Percentiles rank a stretch among this genome's conserved stretches.
Evolutionary conservation across 2,329 filamentous ascomycete species (phyloP).

Genomic region (Aspergillus oerlinghausenensis): DNA sequence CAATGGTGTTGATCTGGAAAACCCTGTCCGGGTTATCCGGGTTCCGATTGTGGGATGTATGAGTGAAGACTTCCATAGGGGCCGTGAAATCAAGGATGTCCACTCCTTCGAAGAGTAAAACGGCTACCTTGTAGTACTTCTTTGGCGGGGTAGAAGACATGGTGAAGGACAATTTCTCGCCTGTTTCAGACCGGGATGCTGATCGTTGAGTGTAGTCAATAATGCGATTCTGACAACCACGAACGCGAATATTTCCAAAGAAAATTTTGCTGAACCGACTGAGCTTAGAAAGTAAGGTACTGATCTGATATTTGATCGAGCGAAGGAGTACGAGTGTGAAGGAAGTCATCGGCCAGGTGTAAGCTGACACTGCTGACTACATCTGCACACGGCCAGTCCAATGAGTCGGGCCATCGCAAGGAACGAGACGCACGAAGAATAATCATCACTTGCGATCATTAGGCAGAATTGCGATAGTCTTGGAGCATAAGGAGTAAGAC

Average conservation of each 20-base stretch:
- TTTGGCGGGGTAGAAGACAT: slow-evolving; percentile 2
- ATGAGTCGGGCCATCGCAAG: not conserved
- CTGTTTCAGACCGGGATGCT: not conserved
- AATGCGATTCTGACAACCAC: not conserved
- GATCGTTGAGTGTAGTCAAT: not conserved
- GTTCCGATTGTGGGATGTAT: slow-evolving; percentile 24
- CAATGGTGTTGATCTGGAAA: slow-evolving; percentile 34
- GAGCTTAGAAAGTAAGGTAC: not conserved
- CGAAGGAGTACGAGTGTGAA: not conserved
- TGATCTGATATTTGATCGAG: not conserved
- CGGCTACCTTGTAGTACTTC: slow-evolving; percentile 32
- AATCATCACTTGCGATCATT: not conserved
- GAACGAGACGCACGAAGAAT: not conserved
- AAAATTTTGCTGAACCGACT: not conserved
- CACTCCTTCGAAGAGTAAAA: slow-evolving; percentile 34
- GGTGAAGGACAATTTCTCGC: not conserved
- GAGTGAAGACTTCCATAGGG: slow-evolving; percentile 35
- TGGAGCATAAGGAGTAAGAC: no score
- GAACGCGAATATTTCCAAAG: not conserved
- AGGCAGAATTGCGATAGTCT: not conserved
- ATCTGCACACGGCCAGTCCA: not conserved
- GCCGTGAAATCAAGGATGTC: slow-evolving; percentile 42
- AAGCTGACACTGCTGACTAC: not conserved
- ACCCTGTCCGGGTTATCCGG: slow-evolving; percentile 20
- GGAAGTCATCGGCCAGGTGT: not conserved